A percentile compares a stretch with the other conserved stretches of the same genome.
phyloP scores from a whole-genome alignment of 257 asterid species.

The Apocynum venetum region DNA sequence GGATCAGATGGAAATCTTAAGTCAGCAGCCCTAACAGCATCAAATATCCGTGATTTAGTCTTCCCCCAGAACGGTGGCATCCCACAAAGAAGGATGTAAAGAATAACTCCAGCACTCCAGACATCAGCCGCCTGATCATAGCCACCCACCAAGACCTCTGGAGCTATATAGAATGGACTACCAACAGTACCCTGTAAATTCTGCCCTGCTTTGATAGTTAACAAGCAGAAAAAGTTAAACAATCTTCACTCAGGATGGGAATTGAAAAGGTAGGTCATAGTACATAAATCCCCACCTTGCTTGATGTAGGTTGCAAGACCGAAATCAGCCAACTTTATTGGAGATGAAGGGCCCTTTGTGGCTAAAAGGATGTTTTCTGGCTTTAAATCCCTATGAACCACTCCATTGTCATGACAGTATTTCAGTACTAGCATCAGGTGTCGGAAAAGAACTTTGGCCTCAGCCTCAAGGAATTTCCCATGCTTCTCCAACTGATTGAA shows the following conservation, averaged over 20 bases:
- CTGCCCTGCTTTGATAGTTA: conserved; percentile 43
- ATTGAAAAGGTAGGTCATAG: conserved; percentile 4
- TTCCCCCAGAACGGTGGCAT: conserved; percentile 82
- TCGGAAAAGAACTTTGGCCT: conserved; percentile 51
- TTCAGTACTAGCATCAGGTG: conserved; percentile 65
- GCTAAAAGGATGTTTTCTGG: conserved; percentile 78
- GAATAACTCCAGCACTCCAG: conserved; percentile 86
- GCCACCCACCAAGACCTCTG: conserved; percentile 73
- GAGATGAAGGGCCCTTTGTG: conserved; percentile 61
- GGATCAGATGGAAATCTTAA: conserved; percentile 54
- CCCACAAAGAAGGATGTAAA: conserved; percentile 79
- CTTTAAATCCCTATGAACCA: conserved; percentile 75
- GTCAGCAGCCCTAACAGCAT: conserved; percentile 71
- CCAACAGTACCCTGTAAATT: conserved; percentile 69
- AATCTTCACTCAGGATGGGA: background rate
- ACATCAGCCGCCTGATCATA: conserved; percentile 78
- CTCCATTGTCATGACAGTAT: conserved; percentile 76
- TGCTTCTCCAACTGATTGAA: conserved; percentile 69
- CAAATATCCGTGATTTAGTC: conserved; percentile 63
- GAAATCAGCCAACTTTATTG: conserved; percentile 73
- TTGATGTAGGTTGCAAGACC: conserved; percentile 76
- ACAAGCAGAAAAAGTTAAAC: background rate
- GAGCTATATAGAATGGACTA: conserved; percentile 85
- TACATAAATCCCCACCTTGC: conserved; percentile 32
- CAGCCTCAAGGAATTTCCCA: conserved; percentile 66